Conservation (phyloP, 2,329 filamentous ascomycete species). For the Venturia oleaginea region DNA sequence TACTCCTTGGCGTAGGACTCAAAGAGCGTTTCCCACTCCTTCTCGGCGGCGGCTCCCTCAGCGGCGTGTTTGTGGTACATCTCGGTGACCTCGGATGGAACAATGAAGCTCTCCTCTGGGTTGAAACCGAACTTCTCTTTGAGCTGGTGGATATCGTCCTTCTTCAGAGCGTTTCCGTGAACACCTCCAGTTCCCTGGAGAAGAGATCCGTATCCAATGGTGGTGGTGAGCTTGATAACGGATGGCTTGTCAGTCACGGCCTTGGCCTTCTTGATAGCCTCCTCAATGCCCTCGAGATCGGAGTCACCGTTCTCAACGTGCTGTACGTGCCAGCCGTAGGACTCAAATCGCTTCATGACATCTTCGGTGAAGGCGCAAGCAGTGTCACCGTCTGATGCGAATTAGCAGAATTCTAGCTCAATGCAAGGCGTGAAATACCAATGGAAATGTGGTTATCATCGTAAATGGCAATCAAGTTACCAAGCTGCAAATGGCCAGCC, state of each 20-base stretch:
- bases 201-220: constrained; percentile 91
- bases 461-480: constrained; percentile 93
- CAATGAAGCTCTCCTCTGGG: constrained; percentile 83
- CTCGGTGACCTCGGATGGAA: constrained; percentile 93
- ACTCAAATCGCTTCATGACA: constrained; percentile 85
- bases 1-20: constrained; percentile 74
- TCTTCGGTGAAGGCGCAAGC: constrained; percentile 97
- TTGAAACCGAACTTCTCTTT: constrained; percentile 96
- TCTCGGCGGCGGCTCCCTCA: constrained; percentile 78
- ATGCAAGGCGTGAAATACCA: constrained; percentile 37
- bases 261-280: constrained; percentile 76
- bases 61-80: constrained; percentile 75
- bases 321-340: constrained; percentile 92
- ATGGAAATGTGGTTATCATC: constrained; percentile 98
- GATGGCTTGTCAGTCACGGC: constrained; percentile 92
- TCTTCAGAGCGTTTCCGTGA: constrained; percentile 92
- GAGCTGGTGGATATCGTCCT: constrained; percentile 84
- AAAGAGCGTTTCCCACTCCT: constrained; percentile 92
- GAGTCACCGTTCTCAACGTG: constrained; percentile 79
- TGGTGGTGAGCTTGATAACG: constrained; percentile 93
- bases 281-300: constrained; percentile 81
- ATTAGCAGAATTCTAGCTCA: constrained; percentile 9
- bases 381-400: constrained; percentile 71
- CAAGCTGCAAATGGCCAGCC: constrained; percentile 92
- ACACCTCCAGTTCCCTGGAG: constrained; percentile 91